Base-by-base conservation (phyloP, 2,329 filamentous ascomycete genomes). In the Dissoconium aciculare region DNA sequence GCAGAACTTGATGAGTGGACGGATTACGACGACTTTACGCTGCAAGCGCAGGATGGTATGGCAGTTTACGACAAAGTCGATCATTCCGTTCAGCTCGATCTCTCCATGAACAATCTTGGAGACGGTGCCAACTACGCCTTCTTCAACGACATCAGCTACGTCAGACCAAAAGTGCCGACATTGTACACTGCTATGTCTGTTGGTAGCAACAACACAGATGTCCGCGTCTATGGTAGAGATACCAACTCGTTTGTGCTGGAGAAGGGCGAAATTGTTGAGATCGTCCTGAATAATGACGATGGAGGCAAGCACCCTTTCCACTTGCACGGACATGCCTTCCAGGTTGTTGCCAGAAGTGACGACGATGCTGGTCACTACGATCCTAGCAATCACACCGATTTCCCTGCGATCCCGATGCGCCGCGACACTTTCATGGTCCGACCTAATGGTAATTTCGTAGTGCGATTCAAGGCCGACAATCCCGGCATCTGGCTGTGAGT, bases 271-370 rank as follows among this genome's bases (percentile, higher is more conserved):
- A 62, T 81, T n/a, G 69, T 85, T 15, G 73, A 85, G 48, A 66
- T 87, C 30, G 56, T 83, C 11, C 59, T 87, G n/a, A 81, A 84
- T 60, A 87, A 84, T 47, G 63, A 71, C 26, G 80, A 87, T 43
- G 64, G 36, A 60, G 63, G 80, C 25, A 74, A 71, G 5, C 78
- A 84, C 45, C 82, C 74, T 0, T 75, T 77, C 59, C 74, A 79
- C 53, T 55, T 91, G 1, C 84, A 89, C 57, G 79, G 79, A 0
- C 78, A 83, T 51, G 61, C 69, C 41, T 83, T 84, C 57, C 78
- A 81, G 53, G 58, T 71, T 11, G 44, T 67, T 17, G 36, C 46
- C n/a, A 53, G 52, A 31, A 53, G 38, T 29, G 52, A 44, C 8
- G 51, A 52, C 10, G 39, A 55, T 6, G 40, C 36, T 13, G 53